Percentiles rank a stretch among this genome's conserved stretches.
Evolutionary conservation across 2,329 filamentous ascomycete genomes (phyloP).

Genomic region (Sclerotinia glacialis): DNA sequence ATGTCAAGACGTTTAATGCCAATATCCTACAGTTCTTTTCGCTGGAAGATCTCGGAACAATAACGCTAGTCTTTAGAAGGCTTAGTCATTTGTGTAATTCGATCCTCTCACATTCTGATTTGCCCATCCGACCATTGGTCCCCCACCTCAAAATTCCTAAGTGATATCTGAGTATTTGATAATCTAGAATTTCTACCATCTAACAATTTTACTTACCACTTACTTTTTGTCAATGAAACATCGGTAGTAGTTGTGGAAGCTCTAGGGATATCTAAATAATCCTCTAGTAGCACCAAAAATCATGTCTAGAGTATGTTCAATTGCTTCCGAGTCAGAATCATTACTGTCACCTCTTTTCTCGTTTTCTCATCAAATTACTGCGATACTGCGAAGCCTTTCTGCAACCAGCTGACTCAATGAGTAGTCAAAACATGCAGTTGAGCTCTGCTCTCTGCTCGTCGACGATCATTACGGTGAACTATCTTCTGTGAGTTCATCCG

Average conservation of each 20-base stretch:
- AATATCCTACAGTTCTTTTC: conserved; percentile 28
- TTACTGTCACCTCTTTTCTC: conserved; percentile 30
- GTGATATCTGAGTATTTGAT: conserved; percentile 14
- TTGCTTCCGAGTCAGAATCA: conserved; percentile 26
- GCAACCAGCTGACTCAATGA: conserved; percentile 12
- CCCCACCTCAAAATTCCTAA: conserved; percentile 23
- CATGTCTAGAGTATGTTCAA: conserved; percentile 52
- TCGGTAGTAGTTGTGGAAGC: conserved; percentile 68
- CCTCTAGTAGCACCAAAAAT: conserved; percentile 63
- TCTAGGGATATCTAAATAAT: conserved; percentile 77
- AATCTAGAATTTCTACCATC: conserved; percentile 14
- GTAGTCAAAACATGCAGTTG: conserved; percentile 70
- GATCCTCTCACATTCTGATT: conserved; percentile 17
- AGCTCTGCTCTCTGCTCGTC: conserved; percentile 87
- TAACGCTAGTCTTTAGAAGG: conserved; percentile 7
- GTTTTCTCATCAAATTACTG: conserved; percentile 30
- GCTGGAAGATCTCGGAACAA: conserved; percentile 26
- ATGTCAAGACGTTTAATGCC: conserved; percentile 15
- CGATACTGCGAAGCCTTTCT: not conserved
- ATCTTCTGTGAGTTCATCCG: conserved; percentile 67
- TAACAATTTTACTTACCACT: conserved; percentile 6
- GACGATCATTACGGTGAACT: conserved; percentile 89
- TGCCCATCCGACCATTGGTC: conserved; percentile 11
- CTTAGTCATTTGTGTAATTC: conserved; percentile 1
- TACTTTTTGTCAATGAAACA: conserved; percentile 36